phyloP scores from a whole-genome alignment of 2,329 filamentous ascomycete genomes.

The Penicillium italicum region DNA sequence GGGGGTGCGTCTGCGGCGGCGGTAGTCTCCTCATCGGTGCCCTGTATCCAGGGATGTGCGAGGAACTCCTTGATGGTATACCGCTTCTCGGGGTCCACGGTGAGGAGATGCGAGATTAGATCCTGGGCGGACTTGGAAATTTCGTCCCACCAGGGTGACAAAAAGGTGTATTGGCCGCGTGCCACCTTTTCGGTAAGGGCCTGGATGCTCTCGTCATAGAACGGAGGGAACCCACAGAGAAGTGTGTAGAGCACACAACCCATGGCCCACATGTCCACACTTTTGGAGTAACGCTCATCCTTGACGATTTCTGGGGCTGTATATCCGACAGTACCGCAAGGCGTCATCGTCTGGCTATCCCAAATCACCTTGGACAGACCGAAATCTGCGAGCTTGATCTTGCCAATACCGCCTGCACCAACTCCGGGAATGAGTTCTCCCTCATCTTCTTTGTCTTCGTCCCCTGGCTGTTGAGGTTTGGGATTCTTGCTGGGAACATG shows the following conservation, averaged over 20 bases:
- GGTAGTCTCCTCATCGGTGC: constrained; percentile 63
- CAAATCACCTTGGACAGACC: constrained; percentile 96
- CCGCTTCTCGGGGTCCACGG: constrained; percentile 90
- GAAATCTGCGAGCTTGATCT: constrained; percentile 97
- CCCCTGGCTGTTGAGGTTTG: constrained; percentile 76
- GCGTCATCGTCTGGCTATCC: constrained; percentile 98
- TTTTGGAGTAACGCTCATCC: constrained; percentile 97
- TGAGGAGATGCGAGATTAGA: constrained; percentile 85
- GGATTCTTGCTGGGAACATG: constrained; percentile 76
- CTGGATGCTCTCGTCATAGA: constrained; percentile 98
- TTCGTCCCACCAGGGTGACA: constrained; percentile 99
- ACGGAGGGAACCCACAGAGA: constrained; percentile 94
- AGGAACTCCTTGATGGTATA: constrained; percentile 93
- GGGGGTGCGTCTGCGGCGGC: constrained; percentile 67
- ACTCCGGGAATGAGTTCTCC: constrained; percentile 82
- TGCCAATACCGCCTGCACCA: constrained; percentile 84
- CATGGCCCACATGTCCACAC: constrained; percentile 98
- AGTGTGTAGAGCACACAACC: constrained; percentile 96
- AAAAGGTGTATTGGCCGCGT: constrained; percentile 91
- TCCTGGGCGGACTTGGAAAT: constrained; percentile 95
- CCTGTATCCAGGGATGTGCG: constrained; percentile 86
- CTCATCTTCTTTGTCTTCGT: constrained; percentile 96
- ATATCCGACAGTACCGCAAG: constrained; percentile 97
- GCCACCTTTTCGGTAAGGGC: constrained; percentile 97
- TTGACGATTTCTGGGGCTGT: constrained; percentile 98